Conservation (phyloP, 75 land plant species). For the Selaginella tamariscina region DNA sequence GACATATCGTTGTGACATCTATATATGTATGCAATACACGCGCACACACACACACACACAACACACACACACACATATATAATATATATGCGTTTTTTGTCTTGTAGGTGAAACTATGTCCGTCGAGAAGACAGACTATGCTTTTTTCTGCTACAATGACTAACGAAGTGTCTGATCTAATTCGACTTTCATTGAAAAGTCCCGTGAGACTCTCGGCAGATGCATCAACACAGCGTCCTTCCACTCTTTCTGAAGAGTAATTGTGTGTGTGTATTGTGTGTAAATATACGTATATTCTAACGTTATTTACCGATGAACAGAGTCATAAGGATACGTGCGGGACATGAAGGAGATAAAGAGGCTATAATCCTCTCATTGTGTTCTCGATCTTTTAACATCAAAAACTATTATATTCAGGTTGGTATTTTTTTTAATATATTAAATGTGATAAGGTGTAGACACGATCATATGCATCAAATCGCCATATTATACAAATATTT, state of each 20-base stretch:
- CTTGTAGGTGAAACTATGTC: conserved; percentile 68
- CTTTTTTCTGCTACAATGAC: conserved; percentile 99
- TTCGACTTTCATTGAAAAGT: conserved; percentile 65
- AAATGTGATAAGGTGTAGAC: too few species aligned
- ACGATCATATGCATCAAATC: too few species aligned
- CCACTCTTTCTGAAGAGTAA: conserved; percentile 77
- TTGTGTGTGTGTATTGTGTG: conserved; percentile 7
- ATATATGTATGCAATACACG: background rate
- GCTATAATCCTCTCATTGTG: conserved; percentile 84
- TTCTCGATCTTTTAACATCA: conserved; percentile 59
- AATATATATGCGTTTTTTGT: too few species aligned
- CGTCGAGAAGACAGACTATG: conserved; percentile 87
- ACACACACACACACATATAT: too few species aligned
- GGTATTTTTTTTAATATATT: background rate
- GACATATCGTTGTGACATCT: background rate
- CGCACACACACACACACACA: too few species aligned
- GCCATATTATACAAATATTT: too few species aligned
- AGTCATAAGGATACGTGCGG: conserved; percentile 68
- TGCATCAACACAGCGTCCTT: conserved; percentile 72
- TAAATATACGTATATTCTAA: background rate
- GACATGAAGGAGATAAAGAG: conserved; percentile 78
- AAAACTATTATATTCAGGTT: conserved; percentile 95
- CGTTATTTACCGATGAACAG: conserved; percentile 21
- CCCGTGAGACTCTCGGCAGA: conserved; percentile 91
- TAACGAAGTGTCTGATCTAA: conserved; percentile 73